Percentiles rank a stretch among this genome's conserved stretches.
phyloP scores from a whole-genome alignment of 2,329 filamentous ascomycete genomes.

The Podosphaera fusca region DNA sequence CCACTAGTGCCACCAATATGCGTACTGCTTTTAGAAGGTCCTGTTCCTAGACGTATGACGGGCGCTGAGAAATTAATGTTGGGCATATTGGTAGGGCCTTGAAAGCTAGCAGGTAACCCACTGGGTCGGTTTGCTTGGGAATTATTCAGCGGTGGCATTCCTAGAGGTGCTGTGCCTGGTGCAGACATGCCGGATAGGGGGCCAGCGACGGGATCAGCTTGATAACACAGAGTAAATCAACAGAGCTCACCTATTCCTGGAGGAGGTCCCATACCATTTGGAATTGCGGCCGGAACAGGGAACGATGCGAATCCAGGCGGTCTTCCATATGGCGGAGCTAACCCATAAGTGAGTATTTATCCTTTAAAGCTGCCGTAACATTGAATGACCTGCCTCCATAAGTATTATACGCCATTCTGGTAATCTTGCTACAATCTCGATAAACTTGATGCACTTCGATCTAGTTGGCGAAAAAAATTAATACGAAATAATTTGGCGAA shows the following conservation, averaged over 20 bases:
- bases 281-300: conserved; percentile 29
- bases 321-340: conserved; percentile 34
- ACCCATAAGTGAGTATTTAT: not conserved
- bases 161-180: conserved; percentile 60
- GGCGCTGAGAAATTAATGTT: conserved; percentile 97
- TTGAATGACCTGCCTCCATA: conserved; percentile 14
- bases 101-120: conserved; percentile 62
- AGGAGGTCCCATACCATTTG: conserved; percentile 51
- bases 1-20: conserved; percentile 20
- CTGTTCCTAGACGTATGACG: conserved; percentile 77
- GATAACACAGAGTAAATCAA: conserved; percentile 1
- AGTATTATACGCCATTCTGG: conserved; percentile 16
- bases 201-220: conserved; percentile 22
- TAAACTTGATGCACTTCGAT: not conserved
- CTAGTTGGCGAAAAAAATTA: too few relatives aligned
- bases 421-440: not conserved
- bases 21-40: conserved; percentile 36
- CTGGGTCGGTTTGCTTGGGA: conserved; percentile 60
- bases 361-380: too few relatives aligned
- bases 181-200: conserved; percentile 62
- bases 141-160: conserved; percentile 51
- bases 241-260: conserved; percentile 53
- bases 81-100: conserved; percentile 74
- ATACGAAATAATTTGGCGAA: too few relatives aligned
- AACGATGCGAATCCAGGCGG: conserved; percentile 53